Conservation (phyloP, 495 filamentous ascomycete genomes). For the Daldinia bambusicola region DNA sequence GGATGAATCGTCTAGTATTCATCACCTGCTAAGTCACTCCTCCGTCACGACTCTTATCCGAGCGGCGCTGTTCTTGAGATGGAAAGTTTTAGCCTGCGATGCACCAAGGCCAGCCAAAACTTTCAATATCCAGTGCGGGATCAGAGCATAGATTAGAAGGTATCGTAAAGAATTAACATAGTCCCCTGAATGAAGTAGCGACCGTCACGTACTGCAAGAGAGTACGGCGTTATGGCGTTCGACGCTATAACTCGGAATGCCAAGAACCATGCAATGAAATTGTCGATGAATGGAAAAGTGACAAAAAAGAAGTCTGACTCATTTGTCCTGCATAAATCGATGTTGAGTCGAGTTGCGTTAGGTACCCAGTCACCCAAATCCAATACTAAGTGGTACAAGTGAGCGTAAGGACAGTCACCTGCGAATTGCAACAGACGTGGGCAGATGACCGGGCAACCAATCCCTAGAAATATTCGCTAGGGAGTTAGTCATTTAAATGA, state of each 20-base stretch:
- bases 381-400: conserved; percentile 3
- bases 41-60: neutral
- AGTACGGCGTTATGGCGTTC: neutral
- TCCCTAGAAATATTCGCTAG: neutral
- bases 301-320: conserved; percentile 3
- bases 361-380: neutral
- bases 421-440: conserved; percentile 1
- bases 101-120: neutral
- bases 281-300: neutral
- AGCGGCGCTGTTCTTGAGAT: neutral
- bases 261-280: conserved; percentile 1
- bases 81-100: neutral
- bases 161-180: neutral
- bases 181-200: neutral
- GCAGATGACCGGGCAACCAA: neutral
- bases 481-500: neutral
- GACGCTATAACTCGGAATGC: neutral
- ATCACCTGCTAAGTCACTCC: neutral
- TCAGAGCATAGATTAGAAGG: neutral
- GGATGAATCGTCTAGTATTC: neutral
- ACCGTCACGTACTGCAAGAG: neutral
- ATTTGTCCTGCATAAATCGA: neutral
- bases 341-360: neutral
- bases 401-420: conserved; percentile 10
- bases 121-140: neutral